These are phyloP conservation scores for Dioscorea dumetorum DNA, from an alignment of 106 monocot genomes.

Conservation along the genomic window DNA sequence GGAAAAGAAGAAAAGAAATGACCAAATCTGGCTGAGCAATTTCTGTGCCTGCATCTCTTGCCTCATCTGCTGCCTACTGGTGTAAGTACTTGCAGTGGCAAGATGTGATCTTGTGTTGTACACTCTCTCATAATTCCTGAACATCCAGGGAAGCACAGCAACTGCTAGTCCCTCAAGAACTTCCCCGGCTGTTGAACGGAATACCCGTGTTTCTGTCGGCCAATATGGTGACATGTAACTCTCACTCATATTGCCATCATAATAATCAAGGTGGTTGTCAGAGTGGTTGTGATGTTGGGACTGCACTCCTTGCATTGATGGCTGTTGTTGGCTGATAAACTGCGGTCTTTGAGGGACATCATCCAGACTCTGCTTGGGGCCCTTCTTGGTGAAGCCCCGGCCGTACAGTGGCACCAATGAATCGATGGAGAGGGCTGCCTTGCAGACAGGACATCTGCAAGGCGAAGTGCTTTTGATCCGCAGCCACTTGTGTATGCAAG, in stretches of 20 bases:
- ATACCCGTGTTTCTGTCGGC: not conserved
- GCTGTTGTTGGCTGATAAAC: not conserved
- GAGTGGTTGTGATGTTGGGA: not conserved
- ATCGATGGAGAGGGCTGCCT: conserved; percentile 19
- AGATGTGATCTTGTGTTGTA: not conserved
- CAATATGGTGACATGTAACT: not conserved
- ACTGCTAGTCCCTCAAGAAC: conserved; percentile 13
- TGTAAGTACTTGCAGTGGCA: not conserved
- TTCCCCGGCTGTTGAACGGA: conserved; percentile 4
- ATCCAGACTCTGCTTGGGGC: not conserved
- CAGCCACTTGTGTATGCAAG: conserved; percentile 46
- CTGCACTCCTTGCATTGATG: no score
- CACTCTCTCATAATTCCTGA: conserved; percentile 2
- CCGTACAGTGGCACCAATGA: conserved; percentile 39
- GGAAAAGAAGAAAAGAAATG: conserved; percentile 16
- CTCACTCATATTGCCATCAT: not conserved
- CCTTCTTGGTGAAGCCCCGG: conserved; percentile 7
- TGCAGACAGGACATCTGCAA: conserved; percentile 23
- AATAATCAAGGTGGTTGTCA: no score
- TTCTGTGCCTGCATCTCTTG: conserved; percentile 14
- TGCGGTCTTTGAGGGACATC: conserved; percentile 8
- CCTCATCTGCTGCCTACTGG: conserved; percentile 9
- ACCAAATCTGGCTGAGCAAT: conserved; percentile 22
- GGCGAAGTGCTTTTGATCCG: not conserved
- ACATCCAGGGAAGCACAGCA: conserved; percentile 14